phyloP scores from a whole-genome alignment of 2,329 filamentous ascomycete species.

The Trichoderma endophyticum region DNA sequence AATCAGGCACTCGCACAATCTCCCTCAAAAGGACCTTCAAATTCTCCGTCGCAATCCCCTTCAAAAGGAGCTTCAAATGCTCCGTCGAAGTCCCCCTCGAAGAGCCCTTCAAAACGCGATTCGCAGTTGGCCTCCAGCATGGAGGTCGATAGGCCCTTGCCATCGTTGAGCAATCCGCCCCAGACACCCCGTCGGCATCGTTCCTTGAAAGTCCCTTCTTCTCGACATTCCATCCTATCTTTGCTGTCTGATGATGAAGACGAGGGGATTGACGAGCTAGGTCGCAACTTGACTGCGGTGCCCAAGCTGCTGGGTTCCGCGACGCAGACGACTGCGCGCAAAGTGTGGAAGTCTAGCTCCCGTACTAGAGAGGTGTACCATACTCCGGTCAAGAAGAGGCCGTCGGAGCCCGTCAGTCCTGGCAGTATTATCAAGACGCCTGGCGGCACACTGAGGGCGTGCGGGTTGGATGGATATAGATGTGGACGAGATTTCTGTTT shows the following conservation, averaged over 20 bases:
- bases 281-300: slow-evolving; percentile 14
- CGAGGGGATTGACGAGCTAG: slow-evolving; percentile 35
- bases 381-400: slow-evolving; percentile 28
- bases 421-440: slow-evolving; percentile 43
- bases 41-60: not conserved
- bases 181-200: slow-evolving; percentile 28
- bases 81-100: not conserved
- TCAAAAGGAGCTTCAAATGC: not conserved
- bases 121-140: not conserved
- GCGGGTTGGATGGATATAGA: slow-evolving; percentile 53
- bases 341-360: slow-evolving; percentile 29
- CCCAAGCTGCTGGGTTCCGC: slow-evolving; percentile 22
- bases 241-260: slow-evolving; percentile 38
- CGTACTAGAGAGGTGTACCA: slow-evolving; percentile 30
- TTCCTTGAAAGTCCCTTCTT: slow-evolving; percentile 28
- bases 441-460: slow-evolving; percentile 48
- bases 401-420: slow-evolving; percentile 23
- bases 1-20: not conserved
- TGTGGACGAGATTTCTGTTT: slow-evolving; percentile 61
- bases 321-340: slow-evolving; percentile 23
- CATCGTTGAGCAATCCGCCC: slow-evolving; percentile 23
- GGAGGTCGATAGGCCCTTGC: not conserved
- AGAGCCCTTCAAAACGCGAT: slow-evolving; percentile 19
- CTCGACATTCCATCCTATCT: slow-evolving; percentile 40
- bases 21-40: not conserved